These are phyloP conservation scores for Penicillium sp. DNA, from an alignment of 2,329 filamentous ascomycete genomes.

Conservation along the genomic window DNA sequence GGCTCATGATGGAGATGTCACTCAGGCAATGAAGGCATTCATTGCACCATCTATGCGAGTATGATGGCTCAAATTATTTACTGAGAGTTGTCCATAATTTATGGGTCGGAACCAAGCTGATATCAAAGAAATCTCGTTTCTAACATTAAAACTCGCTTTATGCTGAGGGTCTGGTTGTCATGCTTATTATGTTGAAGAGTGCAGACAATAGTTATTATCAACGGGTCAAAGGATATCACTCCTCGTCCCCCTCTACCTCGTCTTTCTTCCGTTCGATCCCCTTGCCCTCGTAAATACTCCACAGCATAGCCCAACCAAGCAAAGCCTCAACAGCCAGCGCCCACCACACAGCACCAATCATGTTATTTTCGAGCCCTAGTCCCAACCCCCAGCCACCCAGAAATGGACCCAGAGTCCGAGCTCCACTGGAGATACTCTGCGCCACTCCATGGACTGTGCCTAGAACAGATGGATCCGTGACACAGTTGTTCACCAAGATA, in stretches of 20 bases:
- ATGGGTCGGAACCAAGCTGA: background rate
- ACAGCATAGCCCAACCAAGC: constrained; percentile 50
- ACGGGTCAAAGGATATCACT: background rate
- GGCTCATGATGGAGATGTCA: constrained; percentile 39
- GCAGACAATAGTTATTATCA: background rate
- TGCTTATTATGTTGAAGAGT: background rate
- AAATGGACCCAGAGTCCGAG: constrained; percentile 50
- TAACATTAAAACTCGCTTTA: background rate
- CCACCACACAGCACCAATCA: constrained; percentile 53
- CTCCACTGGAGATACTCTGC: constrained; percentile 47
- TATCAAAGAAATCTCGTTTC: background rate
- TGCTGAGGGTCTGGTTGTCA: background rate
- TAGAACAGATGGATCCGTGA: constrained; percentile 48
- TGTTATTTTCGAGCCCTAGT: constrained; percentile 45
- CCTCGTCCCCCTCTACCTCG: constrained; percentile 15
- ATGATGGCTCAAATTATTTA: constrained; percentile 1
- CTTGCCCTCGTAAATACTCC: constrained; percentile 56
- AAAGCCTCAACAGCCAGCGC: constrained; percentile 47
- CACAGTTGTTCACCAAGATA: constrained; percentile 54
- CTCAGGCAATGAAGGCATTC: constrained; percentile 37
- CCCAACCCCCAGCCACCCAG: constrained; percentile 49
- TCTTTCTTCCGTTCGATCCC: constrained; percentile 47
- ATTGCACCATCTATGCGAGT: constrained; percentile 23
- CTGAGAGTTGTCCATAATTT: background rate
- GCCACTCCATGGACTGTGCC: constrained; percentile 54